Conservation (phyloP, 306 rosid species). For the Argentina anserina region DNA sequence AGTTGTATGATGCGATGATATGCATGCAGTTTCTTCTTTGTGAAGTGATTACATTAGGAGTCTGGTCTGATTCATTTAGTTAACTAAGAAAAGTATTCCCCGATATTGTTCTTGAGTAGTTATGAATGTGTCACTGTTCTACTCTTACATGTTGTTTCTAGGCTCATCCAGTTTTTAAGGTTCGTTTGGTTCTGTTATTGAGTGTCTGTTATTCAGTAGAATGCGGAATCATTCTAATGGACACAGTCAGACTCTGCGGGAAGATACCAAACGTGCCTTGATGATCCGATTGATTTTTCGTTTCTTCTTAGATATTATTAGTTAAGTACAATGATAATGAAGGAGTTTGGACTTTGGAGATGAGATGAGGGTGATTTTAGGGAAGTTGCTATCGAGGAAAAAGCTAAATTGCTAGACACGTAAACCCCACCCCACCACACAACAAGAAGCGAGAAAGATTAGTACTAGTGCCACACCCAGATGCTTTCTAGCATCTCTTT, state of each 20-base stretch:
- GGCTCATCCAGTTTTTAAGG: neutral
- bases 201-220: neutral
- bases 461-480: neutral
- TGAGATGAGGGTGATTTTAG: neutral
- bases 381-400: slow-evolving; percentile 2
- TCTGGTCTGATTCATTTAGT: no score
- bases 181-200: neutral
- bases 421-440: slow-evolving; percentile 27
- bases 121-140: neutral
- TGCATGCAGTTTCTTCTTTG: neutral
- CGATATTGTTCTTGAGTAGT: neutral
- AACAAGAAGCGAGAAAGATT: neutral
- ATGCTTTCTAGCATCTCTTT: neutral
- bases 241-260: neutral
- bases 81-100: neutral
- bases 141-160: no score
- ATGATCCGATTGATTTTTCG: neutral
- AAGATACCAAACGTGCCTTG: neutral
- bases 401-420: slow-evolving; percentile 26
- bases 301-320: neutral
- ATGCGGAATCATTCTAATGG: neutral
- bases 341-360: slow-evolving; percentile 1
- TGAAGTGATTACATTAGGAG: neutral
- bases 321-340: neutral
- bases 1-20: neutral